Evolutionary conservation across 768 basidiomycete species (phyloP).

Genomic region (Sporobolomyces phaffii): DNA sequence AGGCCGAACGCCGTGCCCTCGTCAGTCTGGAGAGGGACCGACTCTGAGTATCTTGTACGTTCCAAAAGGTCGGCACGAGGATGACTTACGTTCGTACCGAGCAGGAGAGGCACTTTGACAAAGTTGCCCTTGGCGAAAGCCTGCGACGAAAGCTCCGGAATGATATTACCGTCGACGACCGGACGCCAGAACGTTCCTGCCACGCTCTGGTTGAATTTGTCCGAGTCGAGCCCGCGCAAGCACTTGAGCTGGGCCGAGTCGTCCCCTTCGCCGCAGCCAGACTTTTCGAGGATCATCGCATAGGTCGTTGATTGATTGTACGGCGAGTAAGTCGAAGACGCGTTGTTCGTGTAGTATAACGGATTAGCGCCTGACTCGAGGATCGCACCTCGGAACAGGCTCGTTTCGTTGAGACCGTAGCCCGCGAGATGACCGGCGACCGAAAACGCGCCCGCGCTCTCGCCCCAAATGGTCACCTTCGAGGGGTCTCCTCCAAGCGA

Average conservation of each 20-base stretch:
- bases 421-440: constrained; percentile 14
- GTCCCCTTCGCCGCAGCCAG: constrained; percentile 14
- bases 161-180: constrained; percentile 27
- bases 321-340: too few species aligned
- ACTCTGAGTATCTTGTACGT: too few species aligned
- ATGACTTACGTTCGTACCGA: constrained; percentile 22
- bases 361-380: constrained; percentile 18
- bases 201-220: constrained; percentile 29
- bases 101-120: constrained; percentile 31
- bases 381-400: constrained; percentile 33
- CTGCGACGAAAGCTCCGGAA: neutral
- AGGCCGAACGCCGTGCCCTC: constrained; percentile 26
- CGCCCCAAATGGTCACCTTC: constrained; percentile 49
- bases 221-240: constrained; percentile 27
- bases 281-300: constrained; percentile 6
- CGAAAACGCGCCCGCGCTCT: constrained; percentile 29
- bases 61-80: neutral
- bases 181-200: constrained; percentile 17
- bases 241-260: constrained; percentile 23
- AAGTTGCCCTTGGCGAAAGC: constrained; percentile 12
- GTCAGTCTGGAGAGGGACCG: constrained; percentile 18
- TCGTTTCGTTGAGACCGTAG: constrained; percentile 20
- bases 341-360: too few species aligned
- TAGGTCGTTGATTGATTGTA: too few species aligned
- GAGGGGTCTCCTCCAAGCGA: constrained; percentile 61